A percentile compares a stretch with the other conserved stretches of the same genome.
Conservation (phyloP, 2,329 filamentous ascomycete genomes). For the Fonsecaea pedrosoi region DNA sequence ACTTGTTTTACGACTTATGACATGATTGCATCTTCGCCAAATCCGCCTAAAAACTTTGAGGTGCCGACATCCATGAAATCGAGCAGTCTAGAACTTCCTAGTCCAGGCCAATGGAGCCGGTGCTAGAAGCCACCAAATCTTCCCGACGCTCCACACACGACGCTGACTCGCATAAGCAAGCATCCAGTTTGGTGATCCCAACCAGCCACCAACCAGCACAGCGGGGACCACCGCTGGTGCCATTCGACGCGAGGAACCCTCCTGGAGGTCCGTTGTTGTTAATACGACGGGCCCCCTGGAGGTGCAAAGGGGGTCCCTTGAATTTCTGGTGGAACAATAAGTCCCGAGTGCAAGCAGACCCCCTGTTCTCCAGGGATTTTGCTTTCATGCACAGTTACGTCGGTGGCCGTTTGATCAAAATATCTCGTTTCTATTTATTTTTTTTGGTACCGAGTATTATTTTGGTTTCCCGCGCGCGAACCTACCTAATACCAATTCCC, state of each 20-base stretch:
- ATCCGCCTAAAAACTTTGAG: slow-evolving; percentile 5
- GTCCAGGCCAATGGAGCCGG: slow-evolving; percentile 10
- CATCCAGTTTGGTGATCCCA: not conserved
- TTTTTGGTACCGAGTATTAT: not conserved
- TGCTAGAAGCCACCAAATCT: slow-evolving; percentile 9
- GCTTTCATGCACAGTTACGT: slow-evolving; percentile 21
- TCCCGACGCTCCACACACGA: not conserved
- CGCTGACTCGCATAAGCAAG: slow-evolving; percentile 18
- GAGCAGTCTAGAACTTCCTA: slow-evolving; percentile 21
- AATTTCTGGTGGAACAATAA: not conserved
- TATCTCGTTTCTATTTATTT: not conserved
- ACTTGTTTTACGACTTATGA: not conserved
- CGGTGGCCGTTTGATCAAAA: slow-evolving; percentile 8
- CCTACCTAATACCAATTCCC: not conserved
- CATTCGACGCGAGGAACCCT: not conserved
- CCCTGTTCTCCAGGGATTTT: slow-evolving; percentile 8
- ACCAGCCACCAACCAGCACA: slow-evolving; percentile 3
- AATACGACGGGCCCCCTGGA: not conserved
- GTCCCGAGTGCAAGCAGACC: not conserved
- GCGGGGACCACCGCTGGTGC: not conserved
- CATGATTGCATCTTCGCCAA: not conserved
- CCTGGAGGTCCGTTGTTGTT: not conserved
- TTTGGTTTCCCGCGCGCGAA: not conserved
- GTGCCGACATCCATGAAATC: slow-evolving; percentile 23
- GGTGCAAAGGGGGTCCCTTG: not conserved